Evolutionary conservation across 202 grass and related monocot genomes (phyloP).

Genomic region (Brachypodium distachyon): DNA sequence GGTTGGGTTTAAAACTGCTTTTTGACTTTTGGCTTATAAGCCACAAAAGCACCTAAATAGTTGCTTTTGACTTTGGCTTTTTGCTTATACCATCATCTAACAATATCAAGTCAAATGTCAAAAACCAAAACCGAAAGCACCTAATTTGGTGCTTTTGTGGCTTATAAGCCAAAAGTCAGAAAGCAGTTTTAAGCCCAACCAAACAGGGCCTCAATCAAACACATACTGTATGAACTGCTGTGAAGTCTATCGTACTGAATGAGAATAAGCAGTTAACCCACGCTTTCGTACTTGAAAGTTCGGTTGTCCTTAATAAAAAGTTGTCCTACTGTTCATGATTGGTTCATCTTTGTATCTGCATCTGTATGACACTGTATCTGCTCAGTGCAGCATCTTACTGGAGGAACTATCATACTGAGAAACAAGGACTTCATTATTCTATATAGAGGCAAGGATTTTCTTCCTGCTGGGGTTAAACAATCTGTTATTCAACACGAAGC

Average conservation of each 20-base stretch:
- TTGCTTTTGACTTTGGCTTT: too few relatives aligned
- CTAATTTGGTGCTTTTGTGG: too few relatives aligned
- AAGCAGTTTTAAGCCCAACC: too few relatives aligned
- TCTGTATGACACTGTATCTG: constrained; percentile 35
- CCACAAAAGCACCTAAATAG: too few relatives aligned
- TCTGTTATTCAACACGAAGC: constrained; percentile 52
- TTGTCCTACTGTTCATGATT: background rate
- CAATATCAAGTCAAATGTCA: too few relatives aligned
- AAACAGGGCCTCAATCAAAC: background rate
- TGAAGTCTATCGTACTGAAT: background rate
- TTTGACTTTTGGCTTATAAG: too few relatives aligned
- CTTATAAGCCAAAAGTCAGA: too few relatives aligned
- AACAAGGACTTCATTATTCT: constrained; percentile 88
- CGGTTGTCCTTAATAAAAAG: background rate
- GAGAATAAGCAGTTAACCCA: background rate
- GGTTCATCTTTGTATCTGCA: constrained; percentile 18
- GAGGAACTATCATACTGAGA: constrained; percentile 87
- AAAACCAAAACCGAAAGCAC: too few relatives aligned
- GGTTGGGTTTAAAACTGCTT: too few relatives aligned
- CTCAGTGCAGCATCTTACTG: constrained; percentile 79
- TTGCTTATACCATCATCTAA: too few relatives aligned
- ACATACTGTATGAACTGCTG: background rate
- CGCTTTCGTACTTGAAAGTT: background rate
- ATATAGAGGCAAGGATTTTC: constrained; percentile 97
- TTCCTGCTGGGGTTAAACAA: constrained; percentile 52